Conservation (phyloP, 2,329 filamentous ascomycete genomes). For the Aspergillus sp. region DNA sequence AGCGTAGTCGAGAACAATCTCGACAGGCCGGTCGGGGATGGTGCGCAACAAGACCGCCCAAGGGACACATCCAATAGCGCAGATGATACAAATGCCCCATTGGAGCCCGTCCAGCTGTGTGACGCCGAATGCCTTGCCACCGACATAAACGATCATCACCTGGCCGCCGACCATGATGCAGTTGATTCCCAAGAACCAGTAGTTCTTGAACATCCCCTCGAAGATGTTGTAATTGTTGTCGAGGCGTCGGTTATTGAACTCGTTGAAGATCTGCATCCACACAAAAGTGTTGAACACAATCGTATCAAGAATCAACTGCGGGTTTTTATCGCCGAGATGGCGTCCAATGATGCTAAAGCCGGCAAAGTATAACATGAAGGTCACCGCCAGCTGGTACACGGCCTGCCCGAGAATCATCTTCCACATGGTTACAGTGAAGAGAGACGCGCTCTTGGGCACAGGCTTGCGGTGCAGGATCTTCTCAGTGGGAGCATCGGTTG, state of each 20-base stretch:
- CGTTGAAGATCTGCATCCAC: constrained; percentile 99
- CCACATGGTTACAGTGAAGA: constrained; percentile 94
- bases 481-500: constrained; percentile 83
- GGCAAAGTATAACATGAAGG: constrained; percentile 81
- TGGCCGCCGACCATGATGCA: constrained; percentile 85
- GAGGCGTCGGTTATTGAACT: constrained; percentile 92
- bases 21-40: constrained; percentile 68
- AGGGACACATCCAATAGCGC: constrained; percentile 81
- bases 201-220: constrained; percentile 79
- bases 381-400: constrained; percentile 77
- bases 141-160: constrained; percentile 84
- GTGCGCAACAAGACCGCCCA: constrained; percentile 78
- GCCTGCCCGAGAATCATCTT: constrained; percentile 98
- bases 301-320: constrained; percentile 62
- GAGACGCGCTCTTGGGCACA: constrained; percentile 68
- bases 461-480: constrained; percentile 79
- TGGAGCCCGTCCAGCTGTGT: constrained; percentile 67
- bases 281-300: constrained; percentile 98
- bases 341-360: constrained; percentile 61
- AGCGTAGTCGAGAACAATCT: constrained; percentile 48
- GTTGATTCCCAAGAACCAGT: constrained; percentile 86
- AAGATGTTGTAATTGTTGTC: constrained; percentile 97
- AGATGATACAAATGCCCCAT: constrained; percentile 83
- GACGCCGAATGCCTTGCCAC: constrained; percentile 77
- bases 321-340: constrained; percentile 46